These are phyloP conservation scores for Leishmania lainsoni DNA, from an alignment of 208 protist species.

Conservation along the genomic window DNA sequence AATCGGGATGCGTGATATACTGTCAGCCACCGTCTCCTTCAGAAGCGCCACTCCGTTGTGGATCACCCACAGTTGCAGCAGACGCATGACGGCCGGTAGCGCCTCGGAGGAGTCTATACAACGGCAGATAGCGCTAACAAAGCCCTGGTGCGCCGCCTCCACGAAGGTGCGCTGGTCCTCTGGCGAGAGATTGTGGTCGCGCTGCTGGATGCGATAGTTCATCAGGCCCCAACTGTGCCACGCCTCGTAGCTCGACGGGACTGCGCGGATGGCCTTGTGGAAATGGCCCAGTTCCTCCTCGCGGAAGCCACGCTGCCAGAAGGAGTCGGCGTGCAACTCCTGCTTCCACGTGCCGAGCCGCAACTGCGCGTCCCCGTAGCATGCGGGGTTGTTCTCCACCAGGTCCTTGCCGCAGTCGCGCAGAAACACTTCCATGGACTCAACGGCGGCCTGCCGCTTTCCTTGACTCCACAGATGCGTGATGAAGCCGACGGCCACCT, in stretches of 20 bases:
- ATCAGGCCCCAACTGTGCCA: constrained; percentile 98
- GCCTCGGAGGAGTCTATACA: constrained; percentile 74
- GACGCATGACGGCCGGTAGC: constrained; percentile 97
- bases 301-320: constrained; percentile 76
- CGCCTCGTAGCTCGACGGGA: constrained; percentile 88
- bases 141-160: constrained; percentile 94
- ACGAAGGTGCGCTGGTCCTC: constrained; percentile 84
- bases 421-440: constrained; percentile 80
- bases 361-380: constrained; percentile 82
- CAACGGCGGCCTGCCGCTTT: constrained; percentile 73
- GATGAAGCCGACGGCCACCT: constrained; percentile 80
- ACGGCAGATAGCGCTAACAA: constrained; percentile 96
- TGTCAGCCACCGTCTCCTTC: constrained; percentile 91
- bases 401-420: constrained; percentile 52
- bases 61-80: constrained; percentile 99
- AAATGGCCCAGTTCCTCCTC: constrained; percentile 81
- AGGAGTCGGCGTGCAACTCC: constrained; percentile 79
- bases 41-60: constrained; percentile 86
- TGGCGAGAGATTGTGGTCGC: constrained; percentile 71
- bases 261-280: constrained; percentile 82
- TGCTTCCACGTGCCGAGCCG: constrained; percentile 88
- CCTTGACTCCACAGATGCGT: constrained; percentile 82
- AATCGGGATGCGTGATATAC: constrained; percentile 94
- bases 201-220: constrained; percentile 96
- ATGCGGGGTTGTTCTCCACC: constrained; percentile 57